Evolutionary conservation across 2,329 filamentous ascomycete genomes (phyloP).

Genomic region (Pseudocercospora cruenta): DNA sequence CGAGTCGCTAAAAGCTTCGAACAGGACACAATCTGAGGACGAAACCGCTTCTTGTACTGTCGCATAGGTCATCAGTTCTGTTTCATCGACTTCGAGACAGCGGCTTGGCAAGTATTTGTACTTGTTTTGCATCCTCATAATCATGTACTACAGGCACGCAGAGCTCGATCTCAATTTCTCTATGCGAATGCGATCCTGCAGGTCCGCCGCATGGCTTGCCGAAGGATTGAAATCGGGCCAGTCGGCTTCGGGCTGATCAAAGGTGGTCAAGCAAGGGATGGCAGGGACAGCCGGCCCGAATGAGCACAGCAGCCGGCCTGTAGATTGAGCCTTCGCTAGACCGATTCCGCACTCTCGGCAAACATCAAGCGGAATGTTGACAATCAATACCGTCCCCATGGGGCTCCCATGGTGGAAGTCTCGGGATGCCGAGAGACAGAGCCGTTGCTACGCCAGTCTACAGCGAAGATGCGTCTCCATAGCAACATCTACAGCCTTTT

Average conservation of each 20-base stretch:
- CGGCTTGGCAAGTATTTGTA: neutral
- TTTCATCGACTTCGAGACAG: neutral
- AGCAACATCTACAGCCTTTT: slow-evolving; percentile 1
- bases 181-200: neutral
- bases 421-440: neutral
- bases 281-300: neutral
- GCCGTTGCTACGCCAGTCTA: slow-evolving; percentile 1
- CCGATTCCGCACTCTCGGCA: neutral
- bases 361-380: neutral
- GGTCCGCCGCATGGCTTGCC: neutral
- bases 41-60: neutral
- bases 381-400: neutral
- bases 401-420: neutral
- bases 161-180: neutral
- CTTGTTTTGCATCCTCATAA: neutral
- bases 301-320: neutral
- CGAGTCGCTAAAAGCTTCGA: neutral
- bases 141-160: neutral
- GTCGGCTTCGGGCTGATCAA: neutral
- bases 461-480: neutral
- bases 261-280: neutral
- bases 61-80: neutral
- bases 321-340: neutral
- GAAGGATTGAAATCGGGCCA: neutral
- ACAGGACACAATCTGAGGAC: neutral